Conservation (phyloP, 2,329 filamentous ascomycete genomes). For the Claviceps africana region DNA sequence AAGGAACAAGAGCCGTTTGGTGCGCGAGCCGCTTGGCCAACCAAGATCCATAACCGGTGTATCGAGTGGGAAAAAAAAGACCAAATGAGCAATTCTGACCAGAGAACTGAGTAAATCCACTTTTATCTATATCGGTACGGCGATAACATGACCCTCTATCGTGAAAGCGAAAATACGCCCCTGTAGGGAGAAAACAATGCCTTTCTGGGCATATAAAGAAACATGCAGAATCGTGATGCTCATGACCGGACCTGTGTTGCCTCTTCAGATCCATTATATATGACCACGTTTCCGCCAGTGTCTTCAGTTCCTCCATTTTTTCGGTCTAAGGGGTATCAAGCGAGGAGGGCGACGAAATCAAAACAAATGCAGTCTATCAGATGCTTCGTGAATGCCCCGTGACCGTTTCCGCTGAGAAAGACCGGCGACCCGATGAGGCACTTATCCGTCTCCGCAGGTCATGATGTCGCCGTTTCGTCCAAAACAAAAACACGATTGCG, state of each 20-base stretch:
- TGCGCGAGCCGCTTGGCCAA: slow-evolving; percentile 17
- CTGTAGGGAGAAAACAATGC: slow-evolving; percentile 16
- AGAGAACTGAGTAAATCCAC: slow-evolving; percentile 50
- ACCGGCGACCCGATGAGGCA: slow-evolving; percentile 18
- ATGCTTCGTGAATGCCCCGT: slow-evolving; percentile 28
- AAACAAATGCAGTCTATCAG: slow-evolving; percentile 31
- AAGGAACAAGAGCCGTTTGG: slow-evolving; percentile 16
- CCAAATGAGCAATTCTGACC: slow-evolving; percentile 25
- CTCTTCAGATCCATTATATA: slow-evolving; percentile 17
- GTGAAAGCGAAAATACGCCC: slow-evolving; percentile 27
- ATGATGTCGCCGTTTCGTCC: slow-evolving; percentile 28
- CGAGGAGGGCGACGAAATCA: slow-evolving; percentile 28
- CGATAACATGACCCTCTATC: slow-evolving; percentile 32
- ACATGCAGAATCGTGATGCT: slow-evolving; percentile 23
- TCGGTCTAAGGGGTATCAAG: slow-evolving; percentile 32
- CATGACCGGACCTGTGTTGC: slow-evolving; percentile 9
- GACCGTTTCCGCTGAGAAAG: slow-evolving; percentile 22
- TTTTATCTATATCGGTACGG: slow-evolving; percentile 47
- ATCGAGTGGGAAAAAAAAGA: slow-evolving; percentile 20
- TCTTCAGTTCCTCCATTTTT: slow-evolving; percentile 25
- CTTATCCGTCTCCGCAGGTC: slow-evolving; percentile 23
- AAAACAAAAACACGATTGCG: slow-evolving; percentile 10
- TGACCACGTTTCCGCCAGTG: slow-evolving; percentile 24
- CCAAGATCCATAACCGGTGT: slow-evolving; percentile 24
- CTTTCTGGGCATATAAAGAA: slow-evolving; percentile 22